Percentiles rank a stretch among this genome's conserved stretches.
Conservation (phyloP, 2,329 filamentous ascomycete species). For the Zymoseptoria pseudotritici region DNA sequence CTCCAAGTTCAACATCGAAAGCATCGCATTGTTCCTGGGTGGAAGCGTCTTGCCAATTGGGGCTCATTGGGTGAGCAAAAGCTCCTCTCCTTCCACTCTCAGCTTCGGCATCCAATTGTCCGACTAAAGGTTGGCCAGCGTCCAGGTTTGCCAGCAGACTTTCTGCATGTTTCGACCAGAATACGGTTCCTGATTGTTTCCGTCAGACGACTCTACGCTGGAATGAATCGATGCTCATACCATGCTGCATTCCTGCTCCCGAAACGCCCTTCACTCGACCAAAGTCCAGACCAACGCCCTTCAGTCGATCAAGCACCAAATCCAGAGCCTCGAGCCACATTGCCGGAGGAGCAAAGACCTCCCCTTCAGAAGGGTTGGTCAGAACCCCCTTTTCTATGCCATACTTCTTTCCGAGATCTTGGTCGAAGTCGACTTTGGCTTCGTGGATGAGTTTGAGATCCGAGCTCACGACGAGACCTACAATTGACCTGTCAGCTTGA, state of each 20-base stretch:
- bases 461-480: slow-evolving; percentile 71
- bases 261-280: slow-evolving; percentile 70
- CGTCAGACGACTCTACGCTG: not conserved
- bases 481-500: not conserved
- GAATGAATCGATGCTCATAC: slow-evolving; percentile 28
- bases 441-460: slow-evolving; percentile 73
- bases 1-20: slow-evolving; percentile 69
- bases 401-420: slow-evolving; percentile 58
- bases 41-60: slow-evolving; percentile 97
- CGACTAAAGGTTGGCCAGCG: slow-evolving; percentile 53
- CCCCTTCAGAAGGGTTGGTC: slow-evolving; percentile 70
- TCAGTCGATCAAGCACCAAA: slow-evolving; percentile 68
- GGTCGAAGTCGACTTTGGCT: slow-evolving; percentile 93
- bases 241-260: slow-evolving; percentile 94
- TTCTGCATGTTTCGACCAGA: slow-evolving; percentile 72
- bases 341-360: slow-evolving; percentile 87
- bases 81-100: slow-evolving; percentile 41
- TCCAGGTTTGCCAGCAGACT: slow-evolving; percentile 55
- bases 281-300: slow-evolving; percentile 64
- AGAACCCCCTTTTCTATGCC: slow-evolving; percentile 81
- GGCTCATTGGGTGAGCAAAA: slow-evolving; percentile 78
- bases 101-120: slow-evolving; percentile 51
- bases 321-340: slow-evolving; percentile 94
- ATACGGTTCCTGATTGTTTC: slow-evolving; percentile 56
- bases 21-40: slow-evolving; percentile 85